These are phyloP conservation scores for Mrakia frigida DNA, from an alignment of 768 basidiomycete genomes.

Conservation along the genomic window DNA sequence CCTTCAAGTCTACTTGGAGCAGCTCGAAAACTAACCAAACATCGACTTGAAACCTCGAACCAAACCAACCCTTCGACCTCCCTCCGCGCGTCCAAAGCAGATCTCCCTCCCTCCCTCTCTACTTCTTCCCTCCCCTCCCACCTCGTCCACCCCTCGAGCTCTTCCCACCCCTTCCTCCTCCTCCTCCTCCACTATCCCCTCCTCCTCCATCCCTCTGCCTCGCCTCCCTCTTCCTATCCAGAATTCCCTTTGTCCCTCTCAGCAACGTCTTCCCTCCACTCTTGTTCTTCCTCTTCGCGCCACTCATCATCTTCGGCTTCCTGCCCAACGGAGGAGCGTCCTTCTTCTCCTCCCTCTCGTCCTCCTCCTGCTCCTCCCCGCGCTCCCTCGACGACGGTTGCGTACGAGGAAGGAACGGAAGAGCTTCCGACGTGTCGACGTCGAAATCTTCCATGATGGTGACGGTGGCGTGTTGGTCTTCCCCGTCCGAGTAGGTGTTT, in stretches of 20 bases:
- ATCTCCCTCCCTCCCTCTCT: neutral
- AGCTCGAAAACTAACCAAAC: neutral
- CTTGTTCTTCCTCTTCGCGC: conserved; percentile 31
- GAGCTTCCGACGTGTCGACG: conserved; percentile 17
- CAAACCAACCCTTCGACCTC: neutral
- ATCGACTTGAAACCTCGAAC: too few relatives aligned
- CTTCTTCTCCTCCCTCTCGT: conserved; percentile 5
- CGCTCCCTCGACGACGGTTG: conserved; percentile 3
- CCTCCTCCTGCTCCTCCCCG: neutral
- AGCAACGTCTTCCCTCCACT: conserved; percentile 32
- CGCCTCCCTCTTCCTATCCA: conserved; percentile 11
- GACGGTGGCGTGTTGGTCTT: conserved; percentile 29
- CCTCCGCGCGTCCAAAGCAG: neutral
- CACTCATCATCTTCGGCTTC: conserved; percentile 19
- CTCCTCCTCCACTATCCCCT: neutral
- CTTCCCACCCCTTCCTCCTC: neutral
- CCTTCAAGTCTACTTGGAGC: neutral
- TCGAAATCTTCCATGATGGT: conserved; percentile 32
- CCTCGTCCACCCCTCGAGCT: neutral
- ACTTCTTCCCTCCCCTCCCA: conserved; percentile 12
- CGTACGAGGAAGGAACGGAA: neutral
- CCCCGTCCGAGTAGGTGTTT: conserved; percentile 26
- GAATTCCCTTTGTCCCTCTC: conserved; percentile 23
- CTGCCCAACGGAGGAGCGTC: conserved; percentile 16
- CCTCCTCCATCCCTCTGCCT: conserved; percentile 16